phyloP scores from a whole-genome alignment of 176 grass and related monocot genomes.

The Dactylis glomerata region DNA sequence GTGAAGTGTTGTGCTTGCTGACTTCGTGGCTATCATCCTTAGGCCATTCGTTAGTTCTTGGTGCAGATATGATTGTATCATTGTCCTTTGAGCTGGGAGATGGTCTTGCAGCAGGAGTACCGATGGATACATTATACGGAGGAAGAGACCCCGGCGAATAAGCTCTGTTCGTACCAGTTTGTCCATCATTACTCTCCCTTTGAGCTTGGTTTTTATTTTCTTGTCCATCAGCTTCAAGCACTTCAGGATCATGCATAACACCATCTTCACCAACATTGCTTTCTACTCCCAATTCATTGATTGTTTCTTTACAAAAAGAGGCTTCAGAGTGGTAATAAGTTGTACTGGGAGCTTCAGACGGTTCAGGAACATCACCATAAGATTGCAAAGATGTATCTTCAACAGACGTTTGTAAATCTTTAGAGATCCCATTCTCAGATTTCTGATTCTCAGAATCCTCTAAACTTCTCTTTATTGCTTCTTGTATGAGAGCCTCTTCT shows the following conservation, averaged over 20 bases:
- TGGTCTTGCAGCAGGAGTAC: constrained; percentile 23
- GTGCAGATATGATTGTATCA: constrained; percentile 7
- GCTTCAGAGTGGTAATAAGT: constrained; percentile 10
- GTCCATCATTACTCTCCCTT: constrained; percentile 29
- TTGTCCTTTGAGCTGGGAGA: constrained; percentile 22
- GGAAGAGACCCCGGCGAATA: constrained; percentile 19
- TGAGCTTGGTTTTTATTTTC: constrained; percentile 26
- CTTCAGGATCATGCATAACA: constrained; percentile 28
- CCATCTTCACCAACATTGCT: constrained; percentile 31
- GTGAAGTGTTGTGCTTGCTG: constrained; percentile 6
- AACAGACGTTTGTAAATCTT: constrained; percentile 25
- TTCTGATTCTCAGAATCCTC: constrained; percentile 49
- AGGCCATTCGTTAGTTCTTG: background rate
- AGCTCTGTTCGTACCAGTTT: background rate
- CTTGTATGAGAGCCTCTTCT: constrained; percentile 80
- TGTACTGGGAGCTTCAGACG: background rate
- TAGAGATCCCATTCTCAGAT: constrained; percentile 27
- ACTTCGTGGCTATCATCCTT: background rate
- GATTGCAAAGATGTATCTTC: constrained; percentile 21
- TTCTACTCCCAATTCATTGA: constrained; percentile 7
- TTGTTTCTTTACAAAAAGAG: constrained; percentile 12
- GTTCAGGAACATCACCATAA: constrained; percentile 24
- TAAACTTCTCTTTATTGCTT: constrained; percentile 92
- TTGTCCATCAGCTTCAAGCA: constrained; percentile 25
- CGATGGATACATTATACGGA: constrained; percentile 27